Evolutionary conservation across 192 early-diverging fungal species (phyloP).

Genomic region (Mortierella claussenii): DNA sequence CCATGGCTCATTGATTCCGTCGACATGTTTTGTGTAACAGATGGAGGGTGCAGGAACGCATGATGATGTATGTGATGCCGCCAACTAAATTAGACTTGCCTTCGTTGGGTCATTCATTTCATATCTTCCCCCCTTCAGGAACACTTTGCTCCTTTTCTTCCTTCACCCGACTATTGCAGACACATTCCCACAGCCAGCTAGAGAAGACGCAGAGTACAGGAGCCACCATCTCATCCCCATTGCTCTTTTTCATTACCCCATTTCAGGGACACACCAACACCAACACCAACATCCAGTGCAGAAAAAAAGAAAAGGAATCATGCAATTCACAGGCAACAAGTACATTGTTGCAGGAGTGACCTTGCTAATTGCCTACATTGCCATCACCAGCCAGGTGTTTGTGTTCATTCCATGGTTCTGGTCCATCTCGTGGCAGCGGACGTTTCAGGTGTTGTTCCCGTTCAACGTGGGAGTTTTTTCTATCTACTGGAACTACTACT

Average conservation of each 20-base stretch:
- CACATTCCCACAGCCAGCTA: no score
- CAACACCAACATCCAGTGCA: neutral
- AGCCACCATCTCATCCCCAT: neutral
- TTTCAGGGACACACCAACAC: no score
- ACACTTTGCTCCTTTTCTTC: neutral
- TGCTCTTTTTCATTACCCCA: neutral
- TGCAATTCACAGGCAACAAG: conserved; percentile 49
- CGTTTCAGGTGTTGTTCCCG: conserved; percentile 64
- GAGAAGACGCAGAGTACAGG: no score
- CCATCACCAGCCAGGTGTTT: conserved; percentile 32
- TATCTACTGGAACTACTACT: conserved; percentile 88
- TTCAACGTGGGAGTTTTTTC: conserved; percentile 84
- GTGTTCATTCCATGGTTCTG: conserved; percentile 47
- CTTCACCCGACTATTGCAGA: neutral
- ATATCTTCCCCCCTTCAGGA: no score
- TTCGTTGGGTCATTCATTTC: no score
- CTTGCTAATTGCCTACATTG: conserved; percentile 31
- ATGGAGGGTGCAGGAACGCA: no score
- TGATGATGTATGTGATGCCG: no score
- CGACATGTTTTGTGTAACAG: no score
- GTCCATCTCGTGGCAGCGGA: conserved; percentile 7
- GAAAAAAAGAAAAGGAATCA: conserved; percentile 2
- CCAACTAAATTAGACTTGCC: no score
- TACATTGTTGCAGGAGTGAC: conserved; percentile 65
- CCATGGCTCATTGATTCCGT: no score